A percentile compares a stretch with the other conserved stretches of the same genome.
These are phyloP conservation scores for Pseudonitzschia multiseries DNA, from an alignment of 108 stramenopile species.

Conservation along the genomic window DNA sequence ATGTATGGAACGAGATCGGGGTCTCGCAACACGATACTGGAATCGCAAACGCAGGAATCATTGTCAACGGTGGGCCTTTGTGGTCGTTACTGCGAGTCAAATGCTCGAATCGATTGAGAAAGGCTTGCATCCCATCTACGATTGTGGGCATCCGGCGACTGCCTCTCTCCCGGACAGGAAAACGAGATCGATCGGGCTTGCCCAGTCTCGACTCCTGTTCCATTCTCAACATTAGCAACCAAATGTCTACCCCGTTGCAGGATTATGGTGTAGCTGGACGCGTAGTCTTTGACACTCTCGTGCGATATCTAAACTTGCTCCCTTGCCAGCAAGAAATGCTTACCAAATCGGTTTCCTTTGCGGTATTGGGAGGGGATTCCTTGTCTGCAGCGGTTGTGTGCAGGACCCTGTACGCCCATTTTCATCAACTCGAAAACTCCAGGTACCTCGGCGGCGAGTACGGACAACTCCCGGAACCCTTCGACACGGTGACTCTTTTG, in stretches of 20 bases:
- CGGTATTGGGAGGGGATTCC: constrained; percentile 80
- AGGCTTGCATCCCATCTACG: constrained; percentile 61
- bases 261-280: constrained; percentile 53
- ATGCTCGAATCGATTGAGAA: constrained; percentile 46
- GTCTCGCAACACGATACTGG: constrained; percentile 6
- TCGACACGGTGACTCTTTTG: constrained; percentile 58
- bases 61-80: constrained; percentile 58
- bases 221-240: not conserved
- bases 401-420: constrained; percentile 72
- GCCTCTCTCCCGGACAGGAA: constrained; percentile 83
- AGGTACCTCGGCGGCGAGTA: constrained; percentile 71
- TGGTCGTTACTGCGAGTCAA: constrained; percentile 48
- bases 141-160: constrained; percentile 63
- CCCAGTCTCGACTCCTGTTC: constrained; percentile 36
- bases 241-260: constrained; percentile 24
- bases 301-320: constrained; percentile 73
- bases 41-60: constrained; percentile 33
- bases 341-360: constrained; percentile 63
- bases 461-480: constrained; percentile 62
- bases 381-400: constrained; percentile 74
- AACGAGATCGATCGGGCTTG: constrained; percentile 51
- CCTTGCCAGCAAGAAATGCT: constrained; percentile 55
- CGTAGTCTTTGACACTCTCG: constrained; percentile 53
- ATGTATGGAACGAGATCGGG: constrained; percentile 48
- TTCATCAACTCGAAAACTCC: constrained; percentile 58